Evolutionary conservation across 208 protist genomes (phyloP), one percentile per base, ranked within the genome.

Genomic region (Acanthamoeba royreba): DNA sequence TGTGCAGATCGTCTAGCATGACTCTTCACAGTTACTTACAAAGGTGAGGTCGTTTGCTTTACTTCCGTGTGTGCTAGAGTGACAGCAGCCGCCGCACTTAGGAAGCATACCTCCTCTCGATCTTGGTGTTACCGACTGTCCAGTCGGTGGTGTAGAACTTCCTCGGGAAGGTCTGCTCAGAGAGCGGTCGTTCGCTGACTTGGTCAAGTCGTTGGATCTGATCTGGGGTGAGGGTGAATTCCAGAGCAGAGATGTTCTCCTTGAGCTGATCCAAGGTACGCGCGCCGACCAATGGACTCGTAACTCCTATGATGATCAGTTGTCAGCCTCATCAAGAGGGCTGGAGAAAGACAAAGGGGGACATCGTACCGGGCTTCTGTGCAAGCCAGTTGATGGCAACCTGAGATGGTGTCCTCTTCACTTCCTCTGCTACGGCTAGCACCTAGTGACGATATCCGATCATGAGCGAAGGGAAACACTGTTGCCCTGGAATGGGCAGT

Each of bases 211-310:
- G 69, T 0, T 43, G 2, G 53, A 92, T 35, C 8, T 92, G 85
- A 4, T 92, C 85, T 8, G n/a, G 55, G 25, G 85, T 53, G 25
- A 92, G 53, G 22, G 4, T 61, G 52, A 92, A 92, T 17, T 92
- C 85, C 17, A 92, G 85, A 33, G 42, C 17, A 0, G 46, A 47
- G 7, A 92, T 13, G 61, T 92, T 92, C 31, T 66, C 49, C 53
- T 92, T 61, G 40, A 92, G 85, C 61, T 92, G 85, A 4, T 92
- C 40, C 19, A 92, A 7, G 40, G 85, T 92, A 28, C 85, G 85
- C 22, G 85, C 85, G 33, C 85, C 85, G 2, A 92, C 49, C 9
- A 92, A n/a, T 2, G 85, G 47, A 13, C 46, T 52, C 13, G 52
- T 74, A 8, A 92, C 35, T 38, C 85, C 77, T n/a, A n/a, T n/a